A percentile compares a stretch with the other conserved stretches of the same genome.
Conservation (phyloP, 2,329 filamentous ascomycete genomes). For the Colletotrichum scovillei region DNA sequence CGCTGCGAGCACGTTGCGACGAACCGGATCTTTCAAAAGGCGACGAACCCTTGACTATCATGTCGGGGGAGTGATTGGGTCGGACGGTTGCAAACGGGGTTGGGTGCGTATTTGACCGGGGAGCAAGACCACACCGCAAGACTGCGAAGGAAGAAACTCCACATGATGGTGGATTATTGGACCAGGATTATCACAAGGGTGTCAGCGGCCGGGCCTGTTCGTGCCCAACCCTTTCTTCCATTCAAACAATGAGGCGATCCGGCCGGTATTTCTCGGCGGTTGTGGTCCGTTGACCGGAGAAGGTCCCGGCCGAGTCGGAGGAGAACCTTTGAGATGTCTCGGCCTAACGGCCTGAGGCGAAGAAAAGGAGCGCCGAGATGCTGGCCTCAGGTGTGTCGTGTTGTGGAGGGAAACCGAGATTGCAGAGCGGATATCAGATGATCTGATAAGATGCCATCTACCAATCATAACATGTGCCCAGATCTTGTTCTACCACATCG, state of each 20-base stretch:
- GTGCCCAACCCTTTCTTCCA: constrained; percentile 15
- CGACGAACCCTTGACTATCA: background rate
- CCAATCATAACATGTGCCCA: background rate
- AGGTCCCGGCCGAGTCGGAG: constrained; percentile 1
- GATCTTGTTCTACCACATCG: background rate
- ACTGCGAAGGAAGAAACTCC: constrained; percentile 16
- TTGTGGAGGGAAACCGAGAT: background rate
- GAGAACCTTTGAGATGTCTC: background rate
- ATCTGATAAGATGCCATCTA: constrained; percentile 16
- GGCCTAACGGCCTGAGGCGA: background rate
- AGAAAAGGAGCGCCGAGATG: background rate
- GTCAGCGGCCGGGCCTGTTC: constrained; percentile 11
- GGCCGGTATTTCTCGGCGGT: background rate
- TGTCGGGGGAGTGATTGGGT: constrained; percentile 23
- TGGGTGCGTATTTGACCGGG: constrained; percentile 10
- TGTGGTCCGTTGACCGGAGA: background rate
- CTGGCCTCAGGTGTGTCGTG: background rate
- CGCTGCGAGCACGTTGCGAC: background rate
- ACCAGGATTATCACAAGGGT: constrained; percentile 9
- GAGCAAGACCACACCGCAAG: constrained; percentile 26
- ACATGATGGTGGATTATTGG: constrained; percentile 1
- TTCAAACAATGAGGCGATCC: background rate
- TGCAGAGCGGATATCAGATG: constrained; percentile 9
- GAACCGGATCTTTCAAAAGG: constrained; percentile 24
- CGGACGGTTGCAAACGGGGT: background rate